Evolutionary conservation across 164 flowering plant genomes (phyloP).

Genomic region (Aristolochia contorta): DNA sequence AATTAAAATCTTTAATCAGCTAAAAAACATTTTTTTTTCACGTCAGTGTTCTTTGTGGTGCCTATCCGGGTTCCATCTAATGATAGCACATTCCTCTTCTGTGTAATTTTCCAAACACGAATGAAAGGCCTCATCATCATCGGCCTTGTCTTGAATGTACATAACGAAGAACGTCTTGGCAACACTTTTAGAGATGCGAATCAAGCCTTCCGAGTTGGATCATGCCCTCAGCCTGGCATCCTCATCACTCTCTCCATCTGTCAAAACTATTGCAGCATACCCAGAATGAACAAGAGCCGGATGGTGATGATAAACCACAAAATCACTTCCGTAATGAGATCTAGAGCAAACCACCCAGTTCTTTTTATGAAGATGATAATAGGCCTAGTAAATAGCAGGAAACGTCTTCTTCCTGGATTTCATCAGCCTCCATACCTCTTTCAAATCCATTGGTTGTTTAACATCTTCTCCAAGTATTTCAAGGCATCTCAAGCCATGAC

Average conservation of each 20-base stretch:
- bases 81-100: constrained; percentile 43
- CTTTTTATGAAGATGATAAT: constrained; percentile 54
- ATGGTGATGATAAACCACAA: constrained; percentile 67
- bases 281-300: constrained; percentile 73
- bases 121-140: constrained; percentile 15
- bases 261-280: constrained; percentile 49
- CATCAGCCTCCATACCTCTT: no score
- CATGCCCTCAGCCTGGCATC: constrained; percentile 44
- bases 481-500: constrained; percentile 39
- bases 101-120: constrained; percentile 30
- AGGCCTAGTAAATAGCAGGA: constrained; percentile 50
- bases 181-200: constrained; percentile 61
- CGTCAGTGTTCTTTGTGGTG: constrained; percentile 39
- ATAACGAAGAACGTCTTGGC: constrained; percentile 65
- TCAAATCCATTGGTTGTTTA: no score
- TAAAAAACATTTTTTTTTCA: neutral
- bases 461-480: no score
- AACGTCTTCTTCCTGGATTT: constrained; percentile 28
- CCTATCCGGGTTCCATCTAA: constrained; percentile 64
- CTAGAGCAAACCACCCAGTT: constrained; percentile 85
- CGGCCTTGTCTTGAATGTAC: constrained; percentile 21
- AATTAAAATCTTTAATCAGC: no score
- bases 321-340: constrained; percentile 71
- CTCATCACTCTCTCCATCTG: constrained; percentile 22
- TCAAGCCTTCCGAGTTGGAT: constrained; percentile 56